Evolutionary conservation across 805 yeast genomes (phyloP).

Genomic region (Dipodascus albidus): DNA sequence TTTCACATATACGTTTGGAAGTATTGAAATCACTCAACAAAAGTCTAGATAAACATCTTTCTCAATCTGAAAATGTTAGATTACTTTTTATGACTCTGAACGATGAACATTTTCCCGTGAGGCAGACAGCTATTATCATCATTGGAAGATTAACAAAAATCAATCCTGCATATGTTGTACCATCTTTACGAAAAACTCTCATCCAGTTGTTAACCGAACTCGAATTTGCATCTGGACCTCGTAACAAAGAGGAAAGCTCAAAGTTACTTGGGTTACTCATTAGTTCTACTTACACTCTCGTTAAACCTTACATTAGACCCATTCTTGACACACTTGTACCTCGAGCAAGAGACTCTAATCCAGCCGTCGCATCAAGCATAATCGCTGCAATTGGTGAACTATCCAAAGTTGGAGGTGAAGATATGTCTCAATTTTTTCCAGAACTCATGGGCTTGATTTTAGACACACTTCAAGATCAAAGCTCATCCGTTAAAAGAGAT

Average conservation of each 20-base stretch:
- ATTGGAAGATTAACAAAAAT: slow-evolving; percentile 76
- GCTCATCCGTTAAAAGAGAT: slow-evolving; percentile 76
- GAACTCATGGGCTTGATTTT: slow-evolving; percentile 79
- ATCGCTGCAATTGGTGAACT: slow-evolving; percentile 83
- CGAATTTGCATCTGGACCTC: slow-evolving; percentile 65
- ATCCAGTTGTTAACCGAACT: slow-evolving; percentile 77
- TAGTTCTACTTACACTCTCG: slow-evolving; percentile 65
- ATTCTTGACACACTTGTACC: slow-evolving; percentile 78
- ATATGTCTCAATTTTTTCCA: slow-evolving; percentile 57
- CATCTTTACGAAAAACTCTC: slow-evolving; percentile 76
- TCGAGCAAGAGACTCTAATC: slow-evolving; percentile 55
- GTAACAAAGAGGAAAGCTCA: slow-evolving; percentile 82
- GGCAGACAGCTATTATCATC: slow-evolving; percentile 64
- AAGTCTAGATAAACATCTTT: slow-evolving; percentile 78
- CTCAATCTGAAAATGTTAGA: slow-evolving; percentile 86
- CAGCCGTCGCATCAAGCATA: slow-evolving; percentile 79
- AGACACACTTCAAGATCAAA: slow-evolving; percentile 85
- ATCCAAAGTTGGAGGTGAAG: slow-evolving; percentile 80
- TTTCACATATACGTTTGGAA: slow-evolving; percentile 72
- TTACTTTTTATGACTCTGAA: slow-evolving; percentile 78
- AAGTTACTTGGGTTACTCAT: slow-evolving; percentile 61
- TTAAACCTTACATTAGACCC: slow-evolving; percentile 84
- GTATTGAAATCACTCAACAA: slow-evolving; percentile 63
- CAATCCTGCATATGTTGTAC: slow-evolving; percentile 93
- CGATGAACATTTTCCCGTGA: slow-evolving; percentile 78